Base-by-base conservation (phyloP, 768 basidiomycete species). In the Auriscalpium microsporum region DNA sequence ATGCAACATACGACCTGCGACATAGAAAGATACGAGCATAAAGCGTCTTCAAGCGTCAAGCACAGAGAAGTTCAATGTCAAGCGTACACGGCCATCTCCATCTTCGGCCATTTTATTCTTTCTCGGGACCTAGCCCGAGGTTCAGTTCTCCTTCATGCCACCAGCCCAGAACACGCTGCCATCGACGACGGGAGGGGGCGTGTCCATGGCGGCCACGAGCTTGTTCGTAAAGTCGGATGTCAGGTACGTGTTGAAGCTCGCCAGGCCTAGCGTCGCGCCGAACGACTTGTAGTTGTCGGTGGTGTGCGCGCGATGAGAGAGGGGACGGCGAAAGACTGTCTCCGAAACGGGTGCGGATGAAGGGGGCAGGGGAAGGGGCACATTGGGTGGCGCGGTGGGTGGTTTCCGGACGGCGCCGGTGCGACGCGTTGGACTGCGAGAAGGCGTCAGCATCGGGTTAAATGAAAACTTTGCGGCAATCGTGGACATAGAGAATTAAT, bases 361-460 rank as follows among this genome's bases (percentile, higher is more conserved):
- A 3, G 60, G 60, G 19, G 42, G 57, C 1, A 54, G 44, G 11
- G 60, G 58, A 6, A 59, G 56, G 7, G 60, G 60, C 10, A 19
- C 19, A 10, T 47, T 60, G n/a, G 60, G 60, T 10, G 58, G 58
- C 14, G 60, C 50, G 6, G 60, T 33, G 33, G 60, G 54, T 10
- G 58, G 56, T 44, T 57, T 62, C 44, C 58, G 58, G 47, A 57
- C 50, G 28, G 28, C 28, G 7, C 28, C 28, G 17, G 55, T 49
- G n/a, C 56, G 60, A 14, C 58, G 60, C 13, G 58, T 36, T 28
- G 28, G 28, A 28, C 28, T 28, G 28, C 28, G 28, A 28, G 28
- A 28, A 28, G 4, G 28, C 28, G 28, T 28, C 28, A 28, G 28
- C 28, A 28, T 28, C 28, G 28, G 28, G 28, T 28, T 7, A 28